Percentiles rank a stretch among this genome's conserved stretches.
These are phyloP conservation scores for Cladosporium oxysporum DNA, from an alignment of 2,329 filamentous ascomycete species.

Conservation along the genomic window DNA sequence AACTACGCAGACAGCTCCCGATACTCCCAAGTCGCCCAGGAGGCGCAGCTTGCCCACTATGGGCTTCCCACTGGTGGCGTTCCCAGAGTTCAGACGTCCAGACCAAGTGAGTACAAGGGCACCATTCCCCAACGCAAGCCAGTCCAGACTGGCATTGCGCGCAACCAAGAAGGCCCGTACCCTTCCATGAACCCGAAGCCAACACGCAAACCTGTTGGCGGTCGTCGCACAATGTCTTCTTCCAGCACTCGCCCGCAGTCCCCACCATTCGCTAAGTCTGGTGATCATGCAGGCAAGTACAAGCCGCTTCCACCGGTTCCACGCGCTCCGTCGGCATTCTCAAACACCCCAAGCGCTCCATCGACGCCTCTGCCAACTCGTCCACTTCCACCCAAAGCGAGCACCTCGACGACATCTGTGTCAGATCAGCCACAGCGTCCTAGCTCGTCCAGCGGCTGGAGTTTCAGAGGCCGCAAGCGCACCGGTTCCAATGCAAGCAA, in stretches of 20 bases:
- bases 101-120: background rate
- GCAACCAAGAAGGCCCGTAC: background rate
- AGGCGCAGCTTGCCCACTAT: background rate
- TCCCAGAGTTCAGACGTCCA: background rate
- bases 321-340: background rate
- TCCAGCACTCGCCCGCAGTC: background rate
- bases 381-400: background rate
- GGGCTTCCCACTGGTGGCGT: background rate
- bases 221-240: background rate
- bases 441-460: conserved; percentile 9
- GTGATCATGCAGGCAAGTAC: background rate
- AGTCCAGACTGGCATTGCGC: background rate
- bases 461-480: conserved; percentile 11
- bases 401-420: background rate
- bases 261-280: background rate
- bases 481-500: conserved; percentile 3
- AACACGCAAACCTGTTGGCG: conserved; percentile 3
- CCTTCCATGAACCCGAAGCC: background rate
- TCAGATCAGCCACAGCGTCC: background rate
- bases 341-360: background rate
- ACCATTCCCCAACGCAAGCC: background rate
- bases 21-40: background rate
- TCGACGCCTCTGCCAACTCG: background rate
- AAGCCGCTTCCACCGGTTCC: conserved; percentile 2
- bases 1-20: background rate